A percentile compares a stretch with the other conserved stretches of the same genome.
Conservation (phyloP, 163 green algal genomes). For the Scenedesmus sp. region DNA sequence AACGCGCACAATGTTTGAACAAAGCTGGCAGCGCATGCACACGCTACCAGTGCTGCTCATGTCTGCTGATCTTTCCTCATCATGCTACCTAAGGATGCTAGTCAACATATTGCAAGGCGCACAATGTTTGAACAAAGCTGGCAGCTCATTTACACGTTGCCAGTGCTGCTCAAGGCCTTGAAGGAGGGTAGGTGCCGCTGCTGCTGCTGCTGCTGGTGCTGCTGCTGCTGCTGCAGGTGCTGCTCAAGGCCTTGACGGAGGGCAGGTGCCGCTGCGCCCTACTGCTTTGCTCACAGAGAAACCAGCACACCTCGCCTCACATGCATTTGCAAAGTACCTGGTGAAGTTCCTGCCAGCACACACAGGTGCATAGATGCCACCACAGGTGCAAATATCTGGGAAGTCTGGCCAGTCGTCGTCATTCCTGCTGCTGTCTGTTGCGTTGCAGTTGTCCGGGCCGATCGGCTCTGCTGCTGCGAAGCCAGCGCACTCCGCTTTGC, state of each 20-base stretch:
- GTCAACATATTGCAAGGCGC: no score
- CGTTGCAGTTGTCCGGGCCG: neutral
- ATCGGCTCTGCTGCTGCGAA: neutral
- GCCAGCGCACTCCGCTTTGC: neutral
- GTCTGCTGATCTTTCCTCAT: no score
- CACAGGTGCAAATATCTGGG: neutral
- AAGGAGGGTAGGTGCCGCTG: no score
- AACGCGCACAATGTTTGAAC: no score
- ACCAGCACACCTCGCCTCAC: neutral
- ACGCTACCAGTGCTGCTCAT: no score
- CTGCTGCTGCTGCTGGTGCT: no score
- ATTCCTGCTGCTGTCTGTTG: slow-evolving; percentile 1
- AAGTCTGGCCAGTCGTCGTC: neutral
- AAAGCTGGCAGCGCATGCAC: no score
- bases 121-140: no score
- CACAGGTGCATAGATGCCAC: neutral
- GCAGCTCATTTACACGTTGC: no score
- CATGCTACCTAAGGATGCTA: no score
- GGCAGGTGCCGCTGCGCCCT: neutral
- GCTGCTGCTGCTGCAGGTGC: neutral
- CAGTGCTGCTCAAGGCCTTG: no score
- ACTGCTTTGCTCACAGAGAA: neutral
- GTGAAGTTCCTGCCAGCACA: neutral
- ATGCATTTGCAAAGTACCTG: neutral
- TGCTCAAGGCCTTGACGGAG: neutral